Evolutionary conservation across 108 stramenopile genomes (phyloP), one percentile per base, ranked within the genome.

Genomic region (Ochromonas danica): DNA sequence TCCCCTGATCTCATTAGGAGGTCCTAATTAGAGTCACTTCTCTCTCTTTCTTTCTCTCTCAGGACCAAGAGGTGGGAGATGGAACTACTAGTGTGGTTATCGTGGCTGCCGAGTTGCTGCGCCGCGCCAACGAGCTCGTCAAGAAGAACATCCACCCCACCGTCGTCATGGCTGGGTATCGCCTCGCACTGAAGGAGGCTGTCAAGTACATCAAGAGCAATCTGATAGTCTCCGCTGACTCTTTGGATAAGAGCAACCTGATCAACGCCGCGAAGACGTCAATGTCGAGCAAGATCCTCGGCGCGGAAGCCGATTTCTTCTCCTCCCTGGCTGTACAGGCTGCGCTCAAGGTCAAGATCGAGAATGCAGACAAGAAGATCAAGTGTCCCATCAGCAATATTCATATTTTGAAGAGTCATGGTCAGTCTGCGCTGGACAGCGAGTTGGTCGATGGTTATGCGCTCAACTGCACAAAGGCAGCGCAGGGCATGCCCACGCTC

Each of bases 41-140:
- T n/a, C n/a, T n/a, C n/a, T n/a, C n/a, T n/a, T n/a, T n/a, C n/a
- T n/a, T n/a, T n/a, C n/a, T n/a, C n/a, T n/a, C n/a, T n/a, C n/a
- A 99, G 83, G 99, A 99, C 86, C 89, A 93, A 43, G 95, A 99
- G 85, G 99, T 99, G 39, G 99, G 99, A 31, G 99, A 99, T 79
- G 99, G 99, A 42, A 99, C 99, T 27, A 99, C 99, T 1, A 90
- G 89, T 0, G 99, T 99, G 22, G 97, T 98, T 39, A 94, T 99
- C 70, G 86, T 99, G 40, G 97, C 97, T 0, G 90, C 95, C 0
- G 99, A 99, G 85, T 87, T 99, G 25, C 78, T 99, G 82, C 92
- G 94, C 72, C 83, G 97, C 61, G 97, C 92, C 0, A 95, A 95
- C 63, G 95, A 98, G 82, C 87, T 99, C 31, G 93, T 99, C 27